phyloP scores from a whole-genome alignment of 192 early-diverging fungal species.

The Umbelopsis sp. region DNA sequence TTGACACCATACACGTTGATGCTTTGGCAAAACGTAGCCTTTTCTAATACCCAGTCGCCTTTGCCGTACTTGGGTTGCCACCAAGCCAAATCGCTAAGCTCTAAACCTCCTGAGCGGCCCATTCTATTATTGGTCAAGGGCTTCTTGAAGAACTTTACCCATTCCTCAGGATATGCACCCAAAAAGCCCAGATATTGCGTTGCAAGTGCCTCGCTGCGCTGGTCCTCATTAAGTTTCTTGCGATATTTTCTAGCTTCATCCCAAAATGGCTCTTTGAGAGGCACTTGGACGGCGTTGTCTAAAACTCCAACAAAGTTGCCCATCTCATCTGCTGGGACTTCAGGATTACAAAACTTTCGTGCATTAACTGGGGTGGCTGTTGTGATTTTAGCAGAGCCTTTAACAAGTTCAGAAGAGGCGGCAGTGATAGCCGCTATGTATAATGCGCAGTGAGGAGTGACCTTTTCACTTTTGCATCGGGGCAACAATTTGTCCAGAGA shows the following conservation, averaged over 20 bases:
- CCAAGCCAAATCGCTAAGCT: slow-evolving; percentile 38
- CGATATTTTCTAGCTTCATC: slow-evolving; percentile 22
- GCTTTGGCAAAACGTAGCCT: slow-evolving; percentile 32
- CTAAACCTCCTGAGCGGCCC: slow-evolving; percentile 33
- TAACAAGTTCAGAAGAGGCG: slow-evolving; percentile 2
- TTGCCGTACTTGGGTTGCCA: background rate
- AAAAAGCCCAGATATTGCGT: slow-evolving; percentile 19
- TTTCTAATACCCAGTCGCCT: slow-evolving; percentile 12
- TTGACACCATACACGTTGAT: slow-evolving; percentile 23
- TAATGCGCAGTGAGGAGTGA: slow-evolving; percentile 14
- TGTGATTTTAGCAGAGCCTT: background rate
- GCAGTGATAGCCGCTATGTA: slow-evolving; percentile 13
- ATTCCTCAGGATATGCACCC: slow-evolving; percentile 25
- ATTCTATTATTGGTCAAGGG: slow-evolving; percentile 26
- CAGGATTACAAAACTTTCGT: slow-evolving; percentile 25
- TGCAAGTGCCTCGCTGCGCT: background rate
- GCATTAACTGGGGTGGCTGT: slow-evolving; percentile 30
- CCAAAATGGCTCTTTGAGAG: slow-evolving; percentile 22
- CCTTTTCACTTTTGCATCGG: slow-evolving; percentile 5
- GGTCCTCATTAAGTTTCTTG: slow-evolving; percentile 16
- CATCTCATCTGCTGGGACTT: slow-evolving; percentile 4
- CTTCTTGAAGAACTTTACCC: slow-evolving; percentile 18
- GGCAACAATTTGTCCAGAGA: background rate
- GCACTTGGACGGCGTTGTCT: background rate
- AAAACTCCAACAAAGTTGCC: slow-evolving; percentile 39